phyloP scores from a whole-genome alignment of 73 alveolate species.

The Symbiodinium pilosum region DNA sequence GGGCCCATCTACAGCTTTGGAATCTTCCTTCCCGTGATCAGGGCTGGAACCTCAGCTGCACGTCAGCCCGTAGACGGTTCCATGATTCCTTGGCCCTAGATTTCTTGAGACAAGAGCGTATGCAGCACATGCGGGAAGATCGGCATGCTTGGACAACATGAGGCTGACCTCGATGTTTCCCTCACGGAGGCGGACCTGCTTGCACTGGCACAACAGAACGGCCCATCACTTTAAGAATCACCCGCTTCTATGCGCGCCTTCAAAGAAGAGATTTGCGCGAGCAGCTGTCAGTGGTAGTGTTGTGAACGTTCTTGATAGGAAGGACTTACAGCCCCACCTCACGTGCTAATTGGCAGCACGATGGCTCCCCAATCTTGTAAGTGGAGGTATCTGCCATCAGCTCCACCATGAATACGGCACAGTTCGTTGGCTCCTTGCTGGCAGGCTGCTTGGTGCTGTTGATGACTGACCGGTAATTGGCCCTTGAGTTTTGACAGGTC shows the following conservation, averaged over 20 bases:
- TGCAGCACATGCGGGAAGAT: not conserved
- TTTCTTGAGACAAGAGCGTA: not conserved
- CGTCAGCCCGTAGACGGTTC: too few relatives aligned
- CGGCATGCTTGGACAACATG: not conserved
- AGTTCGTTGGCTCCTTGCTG: conserved; percentile 30
- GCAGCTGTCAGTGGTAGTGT: too few relatives aligned
- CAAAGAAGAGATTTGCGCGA: too few relatives aligned
- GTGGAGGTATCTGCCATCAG: conserved; percentile 37
- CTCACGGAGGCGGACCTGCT: not conserved
- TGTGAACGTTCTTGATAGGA: too few relatives aligned
- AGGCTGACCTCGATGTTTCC: not conserved
- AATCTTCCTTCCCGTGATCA: conserved; percentile 41
- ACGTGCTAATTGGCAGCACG: too few relatives aligned
- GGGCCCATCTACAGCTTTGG: conserved; percentile 71
- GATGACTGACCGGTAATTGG: too few relatives aligned
- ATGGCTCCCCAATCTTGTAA: too few relatives aligned
- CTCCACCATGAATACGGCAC: conserved; percentile 56
- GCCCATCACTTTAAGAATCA: too few relatives aligned
- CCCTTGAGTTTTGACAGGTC: too few relatives aligned
- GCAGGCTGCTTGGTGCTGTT: conserved; percentile 7
- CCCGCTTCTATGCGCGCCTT: too few relatives aligned
- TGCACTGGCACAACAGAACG: too few relatives aligned
- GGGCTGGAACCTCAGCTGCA: not conserved
- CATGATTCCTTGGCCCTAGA: not conserved
- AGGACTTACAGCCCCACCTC: too few relatives aligned